Conservation (phyloP, 1,139 yeast species). For the Saccharomyces pastorianus region DNA sequence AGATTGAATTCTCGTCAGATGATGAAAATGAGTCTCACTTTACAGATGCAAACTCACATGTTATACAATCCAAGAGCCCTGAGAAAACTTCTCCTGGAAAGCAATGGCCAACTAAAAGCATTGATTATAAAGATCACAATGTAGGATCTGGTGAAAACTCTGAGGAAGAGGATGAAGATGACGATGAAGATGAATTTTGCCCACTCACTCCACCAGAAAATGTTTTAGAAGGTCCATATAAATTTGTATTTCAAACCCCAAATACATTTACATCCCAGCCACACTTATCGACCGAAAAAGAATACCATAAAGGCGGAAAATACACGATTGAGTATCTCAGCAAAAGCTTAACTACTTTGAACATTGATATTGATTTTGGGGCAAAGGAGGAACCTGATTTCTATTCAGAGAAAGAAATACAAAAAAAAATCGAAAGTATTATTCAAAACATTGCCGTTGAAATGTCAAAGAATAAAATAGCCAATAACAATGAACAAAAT, state of each 20-base stretch:
- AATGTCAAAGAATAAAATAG: neutral
- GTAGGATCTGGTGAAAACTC: neutral
- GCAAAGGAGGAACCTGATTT: neutral
- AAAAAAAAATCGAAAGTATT: neutral
- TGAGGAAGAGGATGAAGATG: neutral
- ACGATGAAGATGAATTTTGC: neutral
- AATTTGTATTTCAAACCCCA: slow-evolving; percentile 11
- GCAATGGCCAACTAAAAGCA: neutral
- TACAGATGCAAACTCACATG: neutral
- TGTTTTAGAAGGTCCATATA: slow-evolving; percentile 8
- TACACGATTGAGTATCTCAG: neutral
- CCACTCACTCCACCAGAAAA: slow-evolving; percentile 8
- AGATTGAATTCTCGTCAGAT: neutral
- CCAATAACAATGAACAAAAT: neutral
- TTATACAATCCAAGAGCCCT: neutral
- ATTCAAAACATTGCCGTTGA: neutral
- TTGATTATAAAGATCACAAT: neutral
- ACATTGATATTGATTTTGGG: neutral
- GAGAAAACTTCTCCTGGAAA: neutral
- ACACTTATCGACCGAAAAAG: neutral
- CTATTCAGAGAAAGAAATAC: neutral
- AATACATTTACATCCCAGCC: slow-evolving; percentile 2
- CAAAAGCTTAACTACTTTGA: neutral
- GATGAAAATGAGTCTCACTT: neutral
- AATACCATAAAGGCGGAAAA: neutral